Base-by-base conservation (phyloP, 805 yeast genomes). In the Spathaspora girioi region DNA sequence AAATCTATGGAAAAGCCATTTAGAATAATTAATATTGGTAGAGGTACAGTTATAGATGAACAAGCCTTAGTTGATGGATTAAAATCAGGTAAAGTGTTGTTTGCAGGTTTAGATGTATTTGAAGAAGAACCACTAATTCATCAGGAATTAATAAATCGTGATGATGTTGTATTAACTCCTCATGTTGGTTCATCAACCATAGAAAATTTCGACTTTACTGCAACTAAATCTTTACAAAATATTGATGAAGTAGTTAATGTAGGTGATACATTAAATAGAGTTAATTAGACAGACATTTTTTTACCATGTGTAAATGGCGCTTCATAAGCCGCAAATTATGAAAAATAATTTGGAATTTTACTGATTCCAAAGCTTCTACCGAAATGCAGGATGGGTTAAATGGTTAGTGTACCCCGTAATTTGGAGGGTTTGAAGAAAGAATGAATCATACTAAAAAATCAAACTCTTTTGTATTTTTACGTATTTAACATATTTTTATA, bases 41-140 rank as follows among this genome's bases (percentile, higher is more conserved):
- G 96, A 53, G 96, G 96, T 1, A 59, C 78, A 2, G 79, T 87
- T 35, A 76, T 88, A 53, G 82, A 87, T 57, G 90, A 84, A 58
- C 73, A 78, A n/a, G 91, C 82, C 2, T 66, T 87, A 46, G 71
- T 86, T 10, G 74, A 69, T 5, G 92, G 85, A 0, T 70, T 88
- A 49, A 73, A 82, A 50, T 58, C 75, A 7, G 89, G 89, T 0
- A 78, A 82, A 49, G 74, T 88, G 2, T 66, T 77, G 7, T 80
- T 84, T 61, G 89, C 84, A 8, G 94, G 93, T 0, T 63, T 86
- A 31, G 96, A 88, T 59, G 96, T 88, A 5, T 86, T 71, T 63
- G 82, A 79, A 52, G 64, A 79, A 20, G 96, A 88, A 65, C 89
- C 89, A 6, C 47, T 58, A 0, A 77, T 84, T 17, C 76, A 79